A percentile compares a stretch with the other conserved stretches of the same genome.
Evolutionary conservation across 192 early-diverging fungal species (phyloP).

Genomic region (Coemansia sp.): DNA sequence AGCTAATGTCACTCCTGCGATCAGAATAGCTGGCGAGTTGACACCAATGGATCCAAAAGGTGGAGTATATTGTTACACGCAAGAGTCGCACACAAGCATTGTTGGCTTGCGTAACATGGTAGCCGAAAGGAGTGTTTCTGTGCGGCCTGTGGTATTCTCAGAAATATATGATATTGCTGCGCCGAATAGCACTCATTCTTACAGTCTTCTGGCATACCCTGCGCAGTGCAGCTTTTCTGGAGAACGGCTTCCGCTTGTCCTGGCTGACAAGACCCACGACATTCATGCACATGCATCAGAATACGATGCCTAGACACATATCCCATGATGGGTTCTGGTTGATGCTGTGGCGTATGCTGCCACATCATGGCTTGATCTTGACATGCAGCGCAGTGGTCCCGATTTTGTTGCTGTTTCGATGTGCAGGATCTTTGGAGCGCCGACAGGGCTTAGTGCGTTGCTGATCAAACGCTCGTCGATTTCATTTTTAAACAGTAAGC

Average conservation of each 20-base stretch:
- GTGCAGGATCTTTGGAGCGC: slow-evolving; percentile 88
- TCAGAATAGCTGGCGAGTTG: slow-evolving; percentile 71
- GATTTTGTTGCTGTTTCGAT: slow-evolving; percentile 78
- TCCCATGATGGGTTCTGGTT: slow-evolving; percentile 62
- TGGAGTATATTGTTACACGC: slow-evolving; percentile 60
- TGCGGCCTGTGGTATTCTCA: slow-evolving; percentile 28
- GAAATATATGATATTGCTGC: slow-evolving; percentile 19
- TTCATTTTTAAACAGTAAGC: slow-evolving; percentile 54
- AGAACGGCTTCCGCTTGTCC: slow-evolving; percentile 64
- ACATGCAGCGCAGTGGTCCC: slow-evolving; percentile 44
- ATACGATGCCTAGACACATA: slow-evolving; percentile 5
- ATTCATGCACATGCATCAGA: background rate
- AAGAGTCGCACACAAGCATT: slow-evolving; percentile 72
- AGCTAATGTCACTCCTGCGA: slow-evolving; percentile 72
- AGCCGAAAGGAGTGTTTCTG: slow-evolving; percentile 19
- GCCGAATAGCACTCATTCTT: slow-evolving; percentile 15
- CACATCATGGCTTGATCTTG: slow-evolving; percentile 61
- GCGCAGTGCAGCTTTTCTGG: slow-evolving; percentile 88
- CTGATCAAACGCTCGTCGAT: slow-evolving; percentile 59
- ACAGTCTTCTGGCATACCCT: slow-evolving; percentile 70
- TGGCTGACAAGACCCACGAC: slow-evolving; percentile 51
- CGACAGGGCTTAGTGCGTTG: slow-evolving; percentile 79
- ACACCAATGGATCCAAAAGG: slow-evolving; percentile 57
- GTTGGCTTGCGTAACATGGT: slow-evolving; percentile 69
- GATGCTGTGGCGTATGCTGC: slow-evolving; percentile 74